phyloP scores from a whole-genome alignment of 257 asterid species.

The Nyctanthes arbortristis region DNA sequence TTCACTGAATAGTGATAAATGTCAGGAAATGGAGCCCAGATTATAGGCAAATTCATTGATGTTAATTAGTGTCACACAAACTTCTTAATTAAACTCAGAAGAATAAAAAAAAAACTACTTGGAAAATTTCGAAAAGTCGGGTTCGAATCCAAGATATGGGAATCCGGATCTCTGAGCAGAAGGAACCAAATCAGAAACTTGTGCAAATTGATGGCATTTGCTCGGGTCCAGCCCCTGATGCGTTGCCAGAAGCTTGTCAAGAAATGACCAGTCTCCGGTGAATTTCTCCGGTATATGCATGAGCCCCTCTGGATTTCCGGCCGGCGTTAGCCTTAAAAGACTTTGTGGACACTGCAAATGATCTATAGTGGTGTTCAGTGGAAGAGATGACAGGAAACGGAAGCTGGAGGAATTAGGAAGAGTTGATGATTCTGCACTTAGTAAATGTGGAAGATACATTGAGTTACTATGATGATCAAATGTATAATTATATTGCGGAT shows the following conservation, averaged over 20 bases:
- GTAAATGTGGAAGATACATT: constrained; percentile 58
- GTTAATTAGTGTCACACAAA: neutral
- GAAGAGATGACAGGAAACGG: constrained; percentile 34
- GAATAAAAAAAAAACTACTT: constrained; percentile 33
- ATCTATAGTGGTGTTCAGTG: constrained; percentile 28
- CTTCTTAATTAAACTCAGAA: neutral
- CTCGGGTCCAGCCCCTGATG: constrained; percentile 47
- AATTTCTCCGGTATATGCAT: constrained; percentile 40
- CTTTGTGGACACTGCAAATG: constrained; percentile 42
- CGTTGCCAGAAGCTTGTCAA: constrained; percentile 67
- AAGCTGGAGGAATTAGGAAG: constrained; percentile 34
- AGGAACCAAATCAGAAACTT: constrained; percentile 34
- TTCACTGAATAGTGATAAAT: neutral
- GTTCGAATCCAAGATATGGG: constrained; percentile 31
- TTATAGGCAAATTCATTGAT: neutral
- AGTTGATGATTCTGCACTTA: constrained; percentile 48
- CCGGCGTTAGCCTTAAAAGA: constrained; percentile 48
- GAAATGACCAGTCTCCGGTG: constrained; percentile 67
- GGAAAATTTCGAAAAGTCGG: constrained; percentile 33
- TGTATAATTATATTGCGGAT: constrained; percentile 18
- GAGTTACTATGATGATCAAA: constrained; percentile 34
- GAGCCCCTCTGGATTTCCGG: constrained; percentile 27
- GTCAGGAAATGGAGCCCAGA: neutral
- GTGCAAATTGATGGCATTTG: constrained; percentile 40
- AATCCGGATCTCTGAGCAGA: constrained; percentile 43